Percentiles rank a stretch among this genome's conserved stretches.
These are phyloP conservation scores for Phytophthora constricta DNA, from an alignment of 352 stramenopile species.

Conservation along the genomic window DNA sequence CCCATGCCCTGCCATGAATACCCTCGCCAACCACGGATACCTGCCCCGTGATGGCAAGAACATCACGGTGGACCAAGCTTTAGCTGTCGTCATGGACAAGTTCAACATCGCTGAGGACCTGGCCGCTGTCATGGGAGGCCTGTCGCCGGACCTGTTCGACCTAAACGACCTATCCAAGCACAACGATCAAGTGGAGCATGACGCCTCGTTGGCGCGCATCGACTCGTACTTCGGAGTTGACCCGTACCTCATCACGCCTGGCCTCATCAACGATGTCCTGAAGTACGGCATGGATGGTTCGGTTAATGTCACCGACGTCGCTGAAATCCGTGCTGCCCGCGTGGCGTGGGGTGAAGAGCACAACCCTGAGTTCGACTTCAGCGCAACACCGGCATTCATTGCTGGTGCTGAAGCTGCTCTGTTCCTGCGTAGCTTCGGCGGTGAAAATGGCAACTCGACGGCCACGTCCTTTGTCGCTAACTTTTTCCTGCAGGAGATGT, in stretches of 20 bases:
- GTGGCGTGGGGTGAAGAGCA: conserved; percentile 20
- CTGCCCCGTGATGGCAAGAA: conserved; percentile 51
- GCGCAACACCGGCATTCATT: conserved; percentile 24
- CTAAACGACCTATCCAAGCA: conserved; percentile 34
- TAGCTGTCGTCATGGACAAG: conserved; percentile 40
- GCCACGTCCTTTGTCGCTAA: conserved; percentile 20
- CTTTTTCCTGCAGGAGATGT: conserved; percentile 36
- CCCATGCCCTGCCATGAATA: conserved; percentile 58
- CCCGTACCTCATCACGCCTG: conserved; percentile 20
- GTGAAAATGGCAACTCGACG: conserved; percentile 23
- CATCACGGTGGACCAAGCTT: conserved; percentile 28
- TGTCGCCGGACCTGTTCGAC: conserved; percentile 30
- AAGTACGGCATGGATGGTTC: conserved; percentile 29
- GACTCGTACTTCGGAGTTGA: conserved; percentile 34
- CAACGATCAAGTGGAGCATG: conserved; percentile 33
- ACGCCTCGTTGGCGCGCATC: conserved; percentile 29
- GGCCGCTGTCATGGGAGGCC: conserved; percentile 19
- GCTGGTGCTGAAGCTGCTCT: conserved; percentile 22
- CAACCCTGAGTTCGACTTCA: conserved; percentile 29
- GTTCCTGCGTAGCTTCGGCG: conserved; percentile 25
- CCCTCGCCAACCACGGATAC: conserved; percentile 58
- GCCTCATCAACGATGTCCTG: conserved; percentile 27
- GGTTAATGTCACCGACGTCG: conserved; percentile 19
- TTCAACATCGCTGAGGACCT: conserved; percentile 46
- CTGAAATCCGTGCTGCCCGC: conserved; percentile 16